phyloP scores from a whole-genome alignment of 148 eudicot genomes.

The Cornus florida region DNA sequence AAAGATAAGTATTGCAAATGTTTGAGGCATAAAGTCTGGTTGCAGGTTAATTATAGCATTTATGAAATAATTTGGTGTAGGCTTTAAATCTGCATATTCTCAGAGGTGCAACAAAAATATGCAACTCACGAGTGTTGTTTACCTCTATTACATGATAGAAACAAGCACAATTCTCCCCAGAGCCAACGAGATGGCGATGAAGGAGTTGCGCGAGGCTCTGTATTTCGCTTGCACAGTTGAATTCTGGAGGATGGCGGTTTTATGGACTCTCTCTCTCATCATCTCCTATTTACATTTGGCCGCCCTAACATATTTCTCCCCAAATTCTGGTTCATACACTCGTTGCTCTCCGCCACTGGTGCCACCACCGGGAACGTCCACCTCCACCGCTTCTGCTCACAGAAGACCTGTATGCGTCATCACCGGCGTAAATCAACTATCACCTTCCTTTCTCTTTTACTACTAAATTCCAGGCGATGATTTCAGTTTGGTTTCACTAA shows the following conservation, averaged over 20 bases:
- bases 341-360: conserved; percentile 22
- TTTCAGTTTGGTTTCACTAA: not conserved
- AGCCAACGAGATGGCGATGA: conserved; percentile 20
- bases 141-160: no score
- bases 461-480: not conserved
- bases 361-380: not conserved
- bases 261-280: conserved; percentile 61
- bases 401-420: conserved; percentile 64
- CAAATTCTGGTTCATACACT: conserved; percentile 17
- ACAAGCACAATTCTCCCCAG: not conserved
- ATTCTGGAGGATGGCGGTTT: conserved; percentile 62
- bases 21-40: not conserved
- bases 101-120: not conserved
- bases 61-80: not conserved
- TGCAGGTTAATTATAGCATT: not conserved
- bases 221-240: conserved; percentile 38
- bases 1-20: not conserved
- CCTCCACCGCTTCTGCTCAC: not conserved
- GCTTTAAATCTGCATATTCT: no score
- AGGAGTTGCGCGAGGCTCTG: conserved; percentile 27
- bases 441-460: not conserved
- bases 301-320: conserved; percentile 14
- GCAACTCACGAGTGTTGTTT: not conserved
- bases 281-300: conserved; percentile 45
- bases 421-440: conserved; percentile 57